Evolutionary conservation across 306 rosid genomes (phyloP).

Genomic region (Ziziphus jujuba): DNA sequence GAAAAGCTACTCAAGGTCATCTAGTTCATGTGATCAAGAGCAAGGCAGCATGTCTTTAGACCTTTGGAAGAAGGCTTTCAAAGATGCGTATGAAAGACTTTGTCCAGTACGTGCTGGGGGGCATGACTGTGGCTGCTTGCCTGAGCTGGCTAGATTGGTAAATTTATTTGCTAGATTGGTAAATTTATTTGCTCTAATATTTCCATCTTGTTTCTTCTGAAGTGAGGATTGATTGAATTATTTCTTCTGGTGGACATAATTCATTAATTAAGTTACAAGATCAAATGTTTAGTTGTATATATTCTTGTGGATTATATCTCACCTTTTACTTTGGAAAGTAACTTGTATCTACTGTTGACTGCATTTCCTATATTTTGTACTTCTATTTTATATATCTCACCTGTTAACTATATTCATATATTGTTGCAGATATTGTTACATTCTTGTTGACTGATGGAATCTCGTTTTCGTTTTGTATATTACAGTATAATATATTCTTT

Average conservation of each 20-base stretch:
- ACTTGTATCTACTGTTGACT: neutral
- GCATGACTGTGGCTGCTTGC: conserved; percentile 96
- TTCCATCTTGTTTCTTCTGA: neutral
- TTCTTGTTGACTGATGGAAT: conserved; percentile 2
- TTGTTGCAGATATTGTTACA: neutral
- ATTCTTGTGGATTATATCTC: too few relatives aligned
- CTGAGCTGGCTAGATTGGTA: conserved; percentile 84
- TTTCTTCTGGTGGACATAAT: too few relatives aligned
- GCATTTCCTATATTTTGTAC: neutral
- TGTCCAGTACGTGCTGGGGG: conserved; percentile 96
- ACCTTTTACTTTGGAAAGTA: neutral
- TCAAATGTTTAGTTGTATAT: too few relatives aligned
- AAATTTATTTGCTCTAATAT: conserved; percentile 27
- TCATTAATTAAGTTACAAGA: too few relatives aligned
- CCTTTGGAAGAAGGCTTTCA: conserved; percentile 90
- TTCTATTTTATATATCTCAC: neutral
- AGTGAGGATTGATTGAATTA: neutral
- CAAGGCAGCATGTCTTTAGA: conserved; percentile 67
- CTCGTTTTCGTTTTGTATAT: neutral
- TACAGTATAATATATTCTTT: conserved; percentile 15
- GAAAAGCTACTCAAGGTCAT: conserved; percentile 42
- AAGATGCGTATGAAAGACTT: conserved; percentile 81
- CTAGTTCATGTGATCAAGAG: conserved; percentile 60
- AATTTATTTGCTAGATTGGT: conserved; percentile 62
- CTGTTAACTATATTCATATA: neutral